A percentile compares a stretch with the other conserved stretches of the same genome.
Conservation (phyloP, 139 green algal species). For the Chlorella ohadii region DNA sequence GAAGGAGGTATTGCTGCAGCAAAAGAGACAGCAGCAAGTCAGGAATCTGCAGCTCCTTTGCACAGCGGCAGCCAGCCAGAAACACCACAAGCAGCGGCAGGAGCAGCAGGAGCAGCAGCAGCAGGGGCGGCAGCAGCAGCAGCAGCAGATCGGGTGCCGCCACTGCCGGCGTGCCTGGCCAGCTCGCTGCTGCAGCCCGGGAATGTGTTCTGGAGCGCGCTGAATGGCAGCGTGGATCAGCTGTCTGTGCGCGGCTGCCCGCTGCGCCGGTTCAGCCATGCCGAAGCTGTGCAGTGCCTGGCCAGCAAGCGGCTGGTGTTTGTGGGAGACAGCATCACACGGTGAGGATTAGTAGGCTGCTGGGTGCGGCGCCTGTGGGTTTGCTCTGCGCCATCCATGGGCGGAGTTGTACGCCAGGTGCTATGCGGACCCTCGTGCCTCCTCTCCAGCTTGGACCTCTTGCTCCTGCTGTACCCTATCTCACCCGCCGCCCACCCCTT, state of each 20-base stretch:
- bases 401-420: too few species aligned
- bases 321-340: conserved; percentile 13
- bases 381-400: too few species aligned
- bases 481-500: too few species aligned
- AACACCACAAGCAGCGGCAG: not conserved
- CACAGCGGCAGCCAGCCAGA: not conserved
- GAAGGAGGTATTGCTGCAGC: too few species aligned
- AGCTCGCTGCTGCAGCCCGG: not conserved
- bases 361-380: too few species aligned
- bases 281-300: not conserved
- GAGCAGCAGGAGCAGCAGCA: not conserved
- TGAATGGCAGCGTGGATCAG: conserved; percentile 6
- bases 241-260: conserved; percentile 7
- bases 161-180: not conserved
- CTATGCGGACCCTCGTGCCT: too few species aligned
- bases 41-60: too few species aligned
- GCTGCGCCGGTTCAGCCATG: conserved; percentile 5
- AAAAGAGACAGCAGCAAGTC: too few species aligned
- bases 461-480: too few species aligned
- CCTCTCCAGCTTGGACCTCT: too few species aligned
- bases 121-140: not conserved
- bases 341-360: conserved; percentile 9
- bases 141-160: not conserved
- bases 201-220: conserved; percentile 1
- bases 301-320: conserved; percentile 36